These are phyloP conservation scores for Symbiodinium natans DNA, from an alignment of 73 alveolate species.

Conservation along the genomic window DNA sequence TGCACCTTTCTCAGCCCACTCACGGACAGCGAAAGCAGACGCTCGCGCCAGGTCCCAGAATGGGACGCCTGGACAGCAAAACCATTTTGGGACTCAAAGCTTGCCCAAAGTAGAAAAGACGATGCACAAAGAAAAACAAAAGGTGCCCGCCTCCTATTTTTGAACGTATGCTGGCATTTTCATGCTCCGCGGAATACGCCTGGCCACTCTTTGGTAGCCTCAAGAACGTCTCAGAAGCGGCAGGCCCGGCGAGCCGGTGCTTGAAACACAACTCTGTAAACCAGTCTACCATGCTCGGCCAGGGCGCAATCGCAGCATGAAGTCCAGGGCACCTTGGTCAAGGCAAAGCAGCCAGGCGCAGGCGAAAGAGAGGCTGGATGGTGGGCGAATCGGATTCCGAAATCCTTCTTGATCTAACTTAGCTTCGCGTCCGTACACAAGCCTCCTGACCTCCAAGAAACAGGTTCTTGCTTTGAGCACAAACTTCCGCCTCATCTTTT, in stretches of 20 bases:
- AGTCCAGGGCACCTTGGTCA: constrained; percentile 56
- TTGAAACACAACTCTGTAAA: too few species aligned
- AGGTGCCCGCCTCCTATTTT: constrained; percentile 51
- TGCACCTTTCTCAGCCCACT: constrained; percentile 78
- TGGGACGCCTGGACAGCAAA: constrained; percentile 33
- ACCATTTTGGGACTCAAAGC: not conserved
- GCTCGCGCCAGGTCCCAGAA: constrained; percentile 88
- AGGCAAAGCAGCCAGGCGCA: too few species aligned
- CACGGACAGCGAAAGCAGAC: constrained; percentile 16
- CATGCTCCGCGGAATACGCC: constrained; percentile 55
- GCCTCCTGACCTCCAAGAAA: too few species aligned
- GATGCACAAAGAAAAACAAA: too few species aligned
- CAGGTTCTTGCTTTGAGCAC: too few species aligned
- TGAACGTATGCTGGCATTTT: constrained; percentile 27
- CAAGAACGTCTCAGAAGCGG: not conserved
- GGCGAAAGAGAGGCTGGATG: too few species aligned
- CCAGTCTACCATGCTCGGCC: not conserved
- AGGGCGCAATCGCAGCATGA: constrained; percentile 58
- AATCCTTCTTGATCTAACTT: too few species aligned
- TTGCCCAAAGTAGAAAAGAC: not conserved
- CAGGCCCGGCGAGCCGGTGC: not conserved
- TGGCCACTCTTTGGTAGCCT: constrained; percentile 92
- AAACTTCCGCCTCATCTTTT: too few species aligned
- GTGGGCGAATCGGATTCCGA: too few species aligned
- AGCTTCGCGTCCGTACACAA: too few species aligned